phyloP scores from a whole-genome alignment of 331 rosid genomes.

The Erythrophleum ivorense region DNA sequence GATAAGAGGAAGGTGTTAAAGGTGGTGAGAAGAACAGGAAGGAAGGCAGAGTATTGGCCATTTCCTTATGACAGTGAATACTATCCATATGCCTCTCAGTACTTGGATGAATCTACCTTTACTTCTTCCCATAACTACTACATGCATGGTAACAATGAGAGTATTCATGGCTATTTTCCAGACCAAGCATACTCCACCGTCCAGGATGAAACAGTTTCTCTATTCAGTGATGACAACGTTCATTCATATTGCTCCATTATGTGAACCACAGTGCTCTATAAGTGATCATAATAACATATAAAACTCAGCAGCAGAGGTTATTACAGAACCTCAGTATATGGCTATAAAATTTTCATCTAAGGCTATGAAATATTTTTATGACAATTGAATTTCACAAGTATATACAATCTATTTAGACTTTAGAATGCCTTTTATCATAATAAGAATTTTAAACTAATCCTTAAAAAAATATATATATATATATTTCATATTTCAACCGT shows the following conservation, averaged over 20 bases:
- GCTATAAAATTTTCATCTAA: too few species aligned
- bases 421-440: neutral
- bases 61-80: slow-evolving; percentile 79
- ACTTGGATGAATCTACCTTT: slow-evolving; percentile 67
- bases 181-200: slow-evolving; percentile 64
- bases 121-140: slow-evolving; percentile 69
- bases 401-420: neutral
- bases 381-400: neutral
- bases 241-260: slow-evolving; percentile 61
- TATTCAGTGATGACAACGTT: slow-evolving; percentile 77
- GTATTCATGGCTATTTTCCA: slow-evolving; percentile 68
- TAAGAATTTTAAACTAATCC: neutral
- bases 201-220: slow-evolving; percentile 66
- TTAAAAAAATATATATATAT: neutral
- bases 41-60: slow-evolving; percentile 84
- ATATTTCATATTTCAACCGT: neutral
- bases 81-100: slow-evolving; percentile 65
- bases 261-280: slow-evolving; percentile 12
- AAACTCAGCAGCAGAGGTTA: neutral
- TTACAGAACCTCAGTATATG: neutral
- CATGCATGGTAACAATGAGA: slow-evolving; percentile 67
- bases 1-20: slow-evolving; percentile 56
- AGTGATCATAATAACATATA: neutral
- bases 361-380: neutral
- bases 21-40: slow-evolving; percentile 73